Conservation (phyloP, 2,329 filamentous ascomycete species). For the Hortaea sp. region DNA sequence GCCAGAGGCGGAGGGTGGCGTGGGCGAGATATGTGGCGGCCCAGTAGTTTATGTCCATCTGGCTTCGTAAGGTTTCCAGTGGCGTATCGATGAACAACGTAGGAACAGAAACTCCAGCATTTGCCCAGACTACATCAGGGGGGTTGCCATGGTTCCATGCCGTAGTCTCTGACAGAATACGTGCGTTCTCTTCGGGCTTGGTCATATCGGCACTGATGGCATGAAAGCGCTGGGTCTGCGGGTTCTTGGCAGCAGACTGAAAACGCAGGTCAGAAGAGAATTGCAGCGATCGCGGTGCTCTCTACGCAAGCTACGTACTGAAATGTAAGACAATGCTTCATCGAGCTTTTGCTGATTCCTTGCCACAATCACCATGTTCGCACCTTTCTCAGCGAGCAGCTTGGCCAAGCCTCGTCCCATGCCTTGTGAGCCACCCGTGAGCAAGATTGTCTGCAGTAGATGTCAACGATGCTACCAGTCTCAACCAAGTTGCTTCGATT, state of each 20-base stretch:
- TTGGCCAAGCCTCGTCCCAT: conserved; percentile 71
- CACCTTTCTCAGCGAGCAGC: conserved; percentile 70
- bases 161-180: conserved; percentile 61
- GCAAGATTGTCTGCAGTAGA: conserved; percentile 59
- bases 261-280: not conserved
- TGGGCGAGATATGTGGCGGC: conserved; percentile 79
- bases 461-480: not conserved
- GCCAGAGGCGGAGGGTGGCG: conserved; percentile 66
- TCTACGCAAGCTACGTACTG: conserved; percentile 34
- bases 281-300: not conserved
- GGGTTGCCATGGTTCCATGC: conserved; percentile 64
- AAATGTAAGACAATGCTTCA: conserved; percentile 54
- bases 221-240: conserved; percentile 64
- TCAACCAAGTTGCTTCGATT: not conserved
- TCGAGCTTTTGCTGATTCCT: conserved; percentile 68
- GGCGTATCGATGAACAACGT: conserved; percentile 68
- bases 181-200: conserved; percentile 55
- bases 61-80: conserved; percentile 54
- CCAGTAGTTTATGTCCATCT: conserved; percentile 93
- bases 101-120: conserved; percentile 66
- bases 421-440: conserved; percentile 88
- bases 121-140: conserved; percentile 85
- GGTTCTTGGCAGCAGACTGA: conserved; percentile 55
- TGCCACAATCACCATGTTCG: conserved; percentile 76
- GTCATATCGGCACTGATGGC: conserved; percentile 77